These are phyloP conservation scores for Diophrys appendiculata DNA, from an alignment of 73 alveolate species.

Conservation along the genomic window DNA sequence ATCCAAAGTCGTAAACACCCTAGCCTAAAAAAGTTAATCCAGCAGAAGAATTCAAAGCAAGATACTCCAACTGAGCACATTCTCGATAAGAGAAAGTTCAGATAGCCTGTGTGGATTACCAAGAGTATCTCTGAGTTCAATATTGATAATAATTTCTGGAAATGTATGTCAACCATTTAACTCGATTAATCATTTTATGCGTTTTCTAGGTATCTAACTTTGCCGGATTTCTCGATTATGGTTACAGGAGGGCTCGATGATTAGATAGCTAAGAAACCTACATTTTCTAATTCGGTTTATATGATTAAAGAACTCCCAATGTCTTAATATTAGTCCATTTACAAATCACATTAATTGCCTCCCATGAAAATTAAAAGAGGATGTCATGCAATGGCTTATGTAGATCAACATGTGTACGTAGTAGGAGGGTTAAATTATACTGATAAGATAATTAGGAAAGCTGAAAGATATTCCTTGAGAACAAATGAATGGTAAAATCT, in stretches of 20 bases:
- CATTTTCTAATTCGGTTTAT: slow-evolving; percentile 18
- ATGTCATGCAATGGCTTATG: slow-evolving; percentile 28
- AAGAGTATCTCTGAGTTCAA: slow-evolving; percentile 43
- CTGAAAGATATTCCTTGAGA: slow-evolving; percentile 32
- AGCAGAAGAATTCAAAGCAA: not conserved
- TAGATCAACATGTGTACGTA: slow-evolving; percentile 26
- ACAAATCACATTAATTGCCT: slow-evolving; percentile 5
- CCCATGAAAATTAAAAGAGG: slow-evolving; percentile 49
- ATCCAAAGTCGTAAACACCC: not conserved
- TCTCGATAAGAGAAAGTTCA: slow-evolving; percentile 13
- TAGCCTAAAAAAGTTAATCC: not conserved
- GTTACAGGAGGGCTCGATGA: slow-evolving; percentile 57
- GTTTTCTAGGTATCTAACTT: slow-evolving; percentile 24
- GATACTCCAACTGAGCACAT: not conserved
- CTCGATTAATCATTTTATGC: slow-evolving; percentile 5
- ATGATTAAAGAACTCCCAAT: slow-evolving; percentile 34
- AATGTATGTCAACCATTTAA: not conserved
- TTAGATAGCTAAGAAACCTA: slow-evolving; percentile 25
- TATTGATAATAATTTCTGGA: slow-evolving; percentile 44
- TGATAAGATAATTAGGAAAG: slow-evolving; percentile 35
- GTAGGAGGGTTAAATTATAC: slow-evolving; percentile 46
- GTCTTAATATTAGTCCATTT: slow-evolving; percentile 23
- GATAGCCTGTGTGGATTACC: slow-evolving; percentile 28
- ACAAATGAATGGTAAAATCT: slow-evolving; percentile 25
- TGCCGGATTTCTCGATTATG: slow-evolving; percentile 31